Base-by-base conservation (phyloP, 169 alveolate genomes). In the Plasmodium blacklocki region DNA sequence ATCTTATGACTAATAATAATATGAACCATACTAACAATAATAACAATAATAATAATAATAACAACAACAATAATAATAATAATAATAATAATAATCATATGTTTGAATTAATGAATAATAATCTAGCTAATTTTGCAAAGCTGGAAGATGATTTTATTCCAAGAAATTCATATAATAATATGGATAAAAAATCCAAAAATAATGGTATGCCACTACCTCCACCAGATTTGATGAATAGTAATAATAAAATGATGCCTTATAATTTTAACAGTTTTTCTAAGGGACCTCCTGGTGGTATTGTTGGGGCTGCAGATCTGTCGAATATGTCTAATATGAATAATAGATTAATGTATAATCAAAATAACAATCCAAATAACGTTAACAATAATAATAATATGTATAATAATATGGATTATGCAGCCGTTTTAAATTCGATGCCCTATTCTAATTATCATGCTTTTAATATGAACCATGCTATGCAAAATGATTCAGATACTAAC, bases 401-500 rank as follows among this genome's bases (percentile, higher is more conserved):
- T 56, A 67, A 19, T 23, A 74, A 19, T 43, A 52, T 54, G 54
- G 92, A 73, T 50, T 73, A 19, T 60, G 14, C 45, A 32, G 50
- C 75, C 2, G 4, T 74, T 43, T 18, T 50, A 9, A 88, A 9
- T 52, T n/a, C 50, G n/a, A 45, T 62, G 2, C 50, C 70, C 18
- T 67, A 56, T 23, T 75, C 62, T 12, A 52, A 18, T 52, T 71
- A 15, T 26, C 75, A 50, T 9, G 58, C 19, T 43, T 88, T 66
- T 74, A 67, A 80, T 78, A 67, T 87, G 58, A 60, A 26, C 18
- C 58, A 49, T n/a, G 62, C 26, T 18, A 4, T 68, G 76, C 73
- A 50, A 3, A 49, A 70, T 50, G 83, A 78, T 21, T 26, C 73
- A 9, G 89, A 68, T 47, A 78, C 73, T 0, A 74, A 59, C n/a